These are phyloP conservation scores for Cladosporium sp. DNA, from an alignment of 2,329 filamentous ascomycete species.

Conservation along the genomic window DNA sequence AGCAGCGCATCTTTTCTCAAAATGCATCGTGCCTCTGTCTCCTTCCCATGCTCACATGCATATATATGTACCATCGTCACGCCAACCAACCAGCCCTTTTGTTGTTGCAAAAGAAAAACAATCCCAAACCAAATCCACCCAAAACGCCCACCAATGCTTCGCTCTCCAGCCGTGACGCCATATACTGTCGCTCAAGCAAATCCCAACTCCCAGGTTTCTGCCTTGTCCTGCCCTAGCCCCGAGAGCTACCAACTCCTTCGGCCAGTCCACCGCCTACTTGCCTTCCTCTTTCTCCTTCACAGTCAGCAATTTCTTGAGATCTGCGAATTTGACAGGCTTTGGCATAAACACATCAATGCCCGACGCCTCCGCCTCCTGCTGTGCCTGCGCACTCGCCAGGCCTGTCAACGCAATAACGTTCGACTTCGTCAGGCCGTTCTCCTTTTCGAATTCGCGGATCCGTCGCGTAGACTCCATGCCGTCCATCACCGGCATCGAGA, in stretches of 20 bases:
- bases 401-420: slow-evolving; percentile 34
- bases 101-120: background rate
- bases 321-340: slow-evolving; percentile 34
- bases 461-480: slow-evolving; percentile 26
- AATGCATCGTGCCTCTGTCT: too few species aligned
- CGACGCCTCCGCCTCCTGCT: slow-evolving; percentile 29
- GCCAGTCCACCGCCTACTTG: background rate
- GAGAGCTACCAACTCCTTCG: background rate
- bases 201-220: background rate
- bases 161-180: background rate
- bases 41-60: background rate
- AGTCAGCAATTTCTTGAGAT: slow-evolving; percentile 26
- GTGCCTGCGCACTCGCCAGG: slow-evolving; percentile 30
- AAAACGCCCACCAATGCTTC: background rate
- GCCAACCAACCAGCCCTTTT: background rate
- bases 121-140: background rate
- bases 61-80: background rate
- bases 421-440: slow-evolving; percentile 15
- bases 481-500: slow-evolving; percentile 30
- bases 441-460: slow-evolving; percentile 28
- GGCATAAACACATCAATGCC: slow-evolving; percentile 36
- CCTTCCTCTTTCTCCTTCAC: background rate
- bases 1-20: too few species aligned
- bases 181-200: background rate
- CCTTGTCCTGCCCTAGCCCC: background rate